A percentile compares a stretch with the other conserved stretches of the same genome.
Evolutionary conservation across 441 rosid species (phyloP).

Genomic region (Populus hybrid): DNA sequence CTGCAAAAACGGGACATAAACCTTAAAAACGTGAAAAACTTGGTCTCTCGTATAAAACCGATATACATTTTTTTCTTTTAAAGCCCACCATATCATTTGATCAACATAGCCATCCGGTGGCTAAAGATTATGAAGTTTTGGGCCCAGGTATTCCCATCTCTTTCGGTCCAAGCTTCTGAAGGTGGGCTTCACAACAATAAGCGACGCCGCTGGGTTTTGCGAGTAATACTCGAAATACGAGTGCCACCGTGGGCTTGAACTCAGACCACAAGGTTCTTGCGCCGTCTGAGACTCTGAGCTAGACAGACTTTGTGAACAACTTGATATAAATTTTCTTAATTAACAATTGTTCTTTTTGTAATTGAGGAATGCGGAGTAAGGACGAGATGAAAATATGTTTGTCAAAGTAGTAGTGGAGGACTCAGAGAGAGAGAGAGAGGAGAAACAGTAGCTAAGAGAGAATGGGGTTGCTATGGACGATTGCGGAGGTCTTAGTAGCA

Average conservation of each 20-base stretch:
- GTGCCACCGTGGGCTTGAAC: neutral
- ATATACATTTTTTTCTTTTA: too few species aligned
- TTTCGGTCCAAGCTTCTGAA: too few species aligned
- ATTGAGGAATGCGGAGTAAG: neutral
- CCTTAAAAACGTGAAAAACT: too few species aligned
- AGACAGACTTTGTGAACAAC: constrained; percentile 10
- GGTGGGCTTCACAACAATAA: too few species aligned
- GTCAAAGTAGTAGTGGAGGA: neutral
- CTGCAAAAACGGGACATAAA: too few species aligned
- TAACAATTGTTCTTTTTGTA: too few species aligned
- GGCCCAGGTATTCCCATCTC: too few species aligned
- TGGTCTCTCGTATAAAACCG: too few species aligned
- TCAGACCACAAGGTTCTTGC: neutral
- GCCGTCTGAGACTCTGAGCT: constrained; percentile 25
- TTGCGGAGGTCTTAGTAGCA: constrained; percentile 31
- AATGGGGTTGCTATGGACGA: constrained; percentile 44
- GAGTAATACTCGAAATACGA: too few species aligned
- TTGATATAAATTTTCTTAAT: too few species aligned
- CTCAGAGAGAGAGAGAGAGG: neutral
- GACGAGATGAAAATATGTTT: neutral
- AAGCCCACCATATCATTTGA: too few species aligned
- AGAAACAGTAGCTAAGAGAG: neutral
- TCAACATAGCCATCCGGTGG: neutral
- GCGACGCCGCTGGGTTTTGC: too few species aligned
- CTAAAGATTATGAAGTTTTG: neutral